Base-by-base conservation (phyloP, 2,329 filamentous ascomycete species). In the Penicillium vulpinum region DNA sequence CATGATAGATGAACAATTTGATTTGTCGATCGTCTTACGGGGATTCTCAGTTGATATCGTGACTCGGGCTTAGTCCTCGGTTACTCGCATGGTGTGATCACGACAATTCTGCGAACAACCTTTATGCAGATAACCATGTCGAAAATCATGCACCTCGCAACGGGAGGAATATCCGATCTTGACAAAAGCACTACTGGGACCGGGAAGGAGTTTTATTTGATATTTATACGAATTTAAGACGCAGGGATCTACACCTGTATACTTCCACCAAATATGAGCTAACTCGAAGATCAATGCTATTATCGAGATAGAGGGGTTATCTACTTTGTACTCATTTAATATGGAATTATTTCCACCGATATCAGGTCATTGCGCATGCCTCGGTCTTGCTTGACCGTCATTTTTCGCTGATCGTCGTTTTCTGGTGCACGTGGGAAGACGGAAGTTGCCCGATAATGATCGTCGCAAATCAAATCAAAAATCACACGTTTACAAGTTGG, bases 371-470 rank as follows among this genome's bases (percentile, higher is more conserved):
- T n/a, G 15, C 3, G 16, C 21, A 31, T n/a, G 15, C 10, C 15
- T 41, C 28, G 29, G 26, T 39, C 13, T 15, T 16, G 41, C 28
- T 39, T 52, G 31, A 53, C 40, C 41, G 24, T 40, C 43, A 18
- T n/a, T 35, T 24, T 10, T 13, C 35, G 18, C n/a, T 52, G 29
- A 52, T 46, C 41, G 26, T 40, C 44, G 21, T 21, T 36, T 26
- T 13, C 46, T 54, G 29, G 45, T 44, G 18, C 39, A 38, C 22
- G 39, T 41, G 53, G 45, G 51, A 21, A 45, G 33, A n/a, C 54
- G 54, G 48, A 52, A 40, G 35, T 52, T 52, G 54, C 21, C 54
- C 40, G 48, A 45, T 16, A 39, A 15, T 16, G 46, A 51, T 55
- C 24, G 38, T 35, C 49, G 9, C 15, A 43, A 22, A 16, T 26